Percentiles rank a stretch among this genome's conserved stretches.
phyloP scores from a whole-genome alignment of 805 yeast genomes.

The Candida railenensis region DNA sequence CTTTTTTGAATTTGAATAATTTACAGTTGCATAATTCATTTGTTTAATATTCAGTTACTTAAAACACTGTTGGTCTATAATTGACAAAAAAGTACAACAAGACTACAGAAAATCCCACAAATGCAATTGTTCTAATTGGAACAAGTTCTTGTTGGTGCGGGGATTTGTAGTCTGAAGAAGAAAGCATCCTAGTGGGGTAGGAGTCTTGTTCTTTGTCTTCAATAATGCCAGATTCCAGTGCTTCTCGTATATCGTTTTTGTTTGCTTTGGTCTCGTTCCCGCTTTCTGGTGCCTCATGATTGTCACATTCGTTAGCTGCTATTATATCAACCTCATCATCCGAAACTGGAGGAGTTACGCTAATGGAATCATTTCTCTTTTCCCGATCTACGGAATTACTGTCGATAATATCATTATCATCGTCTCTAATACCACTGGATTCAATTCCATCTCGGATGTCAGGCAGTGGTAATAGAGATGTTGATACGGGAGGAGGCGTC shows the following conservation, averaged over 20 bases:
- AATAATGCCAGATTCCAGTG: background rate
- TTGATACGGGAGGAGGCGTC: background rate
- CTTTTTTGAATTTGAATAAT: too few relatives aligned
- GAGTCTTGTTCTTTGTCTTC: background rate
- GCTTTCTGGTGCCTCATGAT: background rate
- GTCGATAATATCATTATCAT: too few relatives aligned
- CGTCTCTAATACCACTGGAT: background rate
- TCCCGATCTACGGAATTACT: background rate
- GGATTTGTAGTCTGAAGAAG: background rate
- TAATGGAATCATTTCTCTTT: background rate
- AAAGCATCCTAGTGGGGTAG: background rate
- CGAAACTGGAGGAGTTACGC: constrained; percentile 6
- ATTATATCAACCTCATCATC: constrained; percentile 5
- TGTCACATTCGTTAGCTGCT: too few relatives aligned
- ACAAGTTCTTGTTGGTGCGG: background rate
- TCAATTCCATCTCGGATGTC: background rate
- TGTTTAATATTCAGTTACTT: background rate
- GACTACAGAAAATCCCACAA: constrained; percentile 2
- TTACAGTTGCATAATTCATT: background rate
- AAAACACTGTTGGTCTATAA: background rate
- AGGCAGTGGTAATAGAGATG: background rate
- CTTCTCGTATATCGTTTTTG: background rate
- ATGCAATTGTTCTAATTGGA: background rate
- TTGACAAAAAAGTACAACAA: background rate
- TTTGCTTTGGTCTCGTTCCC: background rate